Evolutionary conservation across 1,139 yeast genomes (phyloP), one percentile per base, ranked within the genome.

Genomic region (Wickerhamomyces sp.): DNA sequence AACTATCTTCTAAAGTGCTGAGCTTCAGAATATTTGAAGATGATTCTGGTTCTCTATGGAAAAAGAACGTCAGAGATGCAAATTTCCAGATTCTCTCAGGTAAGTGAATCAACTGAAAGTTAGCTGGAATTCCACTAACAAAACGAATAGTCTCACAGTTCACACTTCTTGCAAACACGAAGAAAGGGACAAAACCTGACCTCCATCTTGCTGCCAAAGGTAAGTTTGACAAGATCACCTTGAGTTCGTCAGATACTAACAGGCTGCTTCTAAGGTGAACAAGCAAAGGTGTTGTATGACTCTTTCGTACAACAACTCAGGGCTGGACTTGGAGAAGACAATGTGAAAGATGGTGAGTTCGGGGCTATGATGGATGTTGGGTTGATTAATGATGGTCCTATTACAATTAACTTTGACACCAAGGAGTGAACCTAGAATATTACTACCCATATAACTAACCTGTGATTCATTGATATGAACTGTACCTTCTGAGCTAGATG

Each of bases 321-420:
- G 32, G 55, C 43, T n/a, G 77, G 62, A n/a, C 49, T 83, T 25
- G 93, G 89, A 0, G 65, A 62, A 1, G 74, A 68, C 0, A 69
- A 72, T 32, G 94, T 88, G 6, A 71, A 80, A 44, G 96, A 87
- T 51, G 98, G 98, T 1, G 70, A 75, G 38, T 91, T 91, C 58
- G 98, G 97, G 0, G 97, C 93, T 8, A 85, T 89, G 95, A 91
- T 91, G 98, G 95, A 86, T 44, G 96, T 91, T 13, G 70, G 72
- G 2, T 59, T 89, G 38, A 77, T 80, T 14, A 91, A 91, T 52
- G 96, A 89, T 42, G 70, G 70, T 0, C 70, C 70, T 2, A 57
- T 61, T 1, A 66, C 70, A 0, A 55, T 66, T 16, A 45, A 60
- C 1, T 35, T 65, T 18, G 69, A 66, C 35, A 55, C 60, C 9